These are phyloP conservation scores for Magnaporthiopsis incrustans DNA, from an alignment of 2,329 filamentous ascomycete genomes.

Conservation along the genomic window DNA sequence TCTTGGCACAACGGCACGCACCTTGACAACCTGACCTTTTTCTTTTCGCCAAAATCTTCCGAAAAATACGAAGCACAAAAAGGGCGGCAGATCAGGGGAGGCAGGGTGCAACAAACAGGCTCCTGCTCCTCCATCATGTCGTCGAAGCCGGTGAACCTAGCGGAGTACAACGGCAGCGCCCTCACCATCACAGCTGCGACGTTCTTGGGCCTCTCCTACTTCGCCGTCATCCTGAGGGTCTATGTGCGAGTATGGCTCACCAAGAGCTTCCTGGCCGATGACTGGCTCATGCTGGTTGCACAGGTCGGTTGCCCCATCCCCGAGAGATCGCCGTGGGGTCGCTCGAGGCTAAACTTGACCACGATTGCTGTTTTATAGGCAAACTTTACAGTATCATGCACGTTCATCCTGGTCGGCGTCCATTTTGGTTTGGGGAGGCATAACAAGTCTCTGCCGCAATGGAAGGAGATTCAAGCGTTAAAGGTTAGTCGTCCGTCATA, in stretches of 20 bases:
- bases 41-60: too few species aligned
- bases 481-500: slow-evolving; percentile 25
- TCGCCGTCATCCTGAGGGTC: slow-evolving; percentile 33
- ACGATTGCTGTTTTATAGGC: slow-evolving; percentile 19
- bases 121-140: not conserved
- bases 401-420: slow-evolving; percentile 36
- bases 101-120: slow-evolving; percentile 22
- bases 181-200: slow-evolving; percentile 27
- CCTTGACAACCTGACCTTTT: not conserved
- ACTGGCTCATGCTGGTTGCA: slow-evolving; percentile 44
- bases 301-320: slow-evolving; percentile 25
- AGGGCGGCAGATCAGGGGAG: not conserved
- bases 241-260: slow-evolving; percentile 36
- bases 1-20: not conserved
- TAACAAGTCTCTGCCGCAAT: slow-evolving; percentile 33
- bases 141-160: slow-evolving; percentile 20
- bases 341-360: not conserved
- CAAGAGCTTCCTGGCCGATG: slow-evolving; percentile 38
- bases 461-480: slow-evolving; percentile 34
- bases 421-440: slow-evolving; percentile 36
- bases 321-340: not conserved
- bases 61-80: not conserved
- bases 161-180: slow-evolving; percentile 29
- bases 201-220: slow-evolving; percentile 32
- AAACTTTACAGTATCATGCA: slow-evolving; percentile 39